phyloP scores from a whole-genome alignment of 306 rosid genomes.

The Fragaria vesca region DNA sequence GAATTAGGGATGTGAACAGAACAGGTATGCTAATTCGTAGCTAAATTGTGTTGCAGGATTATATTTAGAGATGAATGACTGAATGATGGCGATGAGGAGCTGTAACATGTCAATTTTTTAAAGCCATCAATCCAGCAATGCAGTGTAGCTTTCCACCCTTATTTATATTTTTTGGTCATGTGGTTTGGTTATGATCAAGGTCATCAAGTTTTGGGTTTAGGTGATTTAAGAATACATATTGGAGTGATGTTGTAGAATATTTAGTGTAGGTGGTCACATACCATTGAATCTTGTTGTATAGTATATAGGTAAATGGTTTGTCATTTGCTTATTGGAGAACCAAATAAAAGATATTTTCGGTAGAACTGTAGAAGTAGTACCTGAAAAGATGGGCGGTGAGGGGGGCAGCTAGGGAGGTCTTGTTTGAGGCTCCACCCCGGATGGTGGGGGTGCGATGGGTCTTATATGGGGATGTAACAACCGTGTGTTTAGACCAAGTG shows the following conservation, averaged over 20 bases:
- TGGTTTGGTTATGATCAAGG: neutral
- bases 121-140: neutral
- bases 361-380: too few relatives aligned
- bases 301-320: neutral
- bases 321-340: neutral
- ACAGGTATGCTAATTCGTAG: neutral
- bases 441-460: too few relatives aligned
- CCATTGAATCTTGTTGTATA: neutral
- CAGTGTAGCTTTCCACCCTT: neutral
- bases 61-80: neutral
- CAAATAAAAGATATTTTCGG: neutral
- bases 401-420: neutral
- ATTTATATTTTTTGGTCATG: neutral
- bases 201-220: neutral
- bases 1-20: neutral
- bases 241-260: neutral
- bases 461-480: too few relatives aligned
- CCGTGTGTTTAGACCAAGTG: too few relatives aligned
- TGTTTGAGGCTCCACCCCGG: too few relatives aligned
- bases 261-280: neutral
- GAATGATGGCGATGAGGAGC: conserved; percentile 13
- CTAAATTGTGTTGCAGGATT: neutral
- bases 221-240: neutral
- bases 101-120: neutral
- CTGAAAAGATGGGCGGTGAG: neutral